These are phyloP conservation scores for Heterobasidion parviporum DNA, from an alignment of 1,284 basidiomycete genomes.

Conservation along the genomic window DNA sequence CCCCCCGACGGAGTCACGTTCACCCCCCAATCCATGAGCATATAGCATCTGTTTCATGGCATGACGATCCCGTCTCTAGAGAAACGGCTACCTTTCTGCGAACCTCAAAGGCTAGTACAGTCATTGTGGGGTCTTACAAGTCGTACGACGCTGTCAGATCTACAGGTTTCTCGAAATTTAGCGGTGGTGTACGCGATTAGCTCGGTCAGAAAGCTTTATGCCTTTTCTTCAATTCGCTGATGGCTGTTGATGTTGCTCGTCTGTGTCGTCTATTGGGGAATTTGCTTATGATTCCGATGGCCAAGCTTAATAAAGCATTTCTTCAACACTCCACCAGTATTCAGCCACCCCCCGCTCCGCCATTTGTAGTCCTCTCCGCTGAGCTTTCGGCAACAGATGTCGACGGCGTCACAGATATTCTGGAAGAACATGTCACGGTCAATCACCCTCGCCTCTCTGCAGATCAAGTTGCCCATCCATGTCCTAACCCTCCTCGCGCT, in stretches of 20 bases:
- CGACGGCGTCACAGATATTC: constrained; percentile 17
- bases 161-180: constrained; percentile 9
- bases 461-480: constrained; percentile 66
- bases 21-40: constrained; percentile 14
- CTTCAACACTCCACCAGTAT: constrained; percentile 77
- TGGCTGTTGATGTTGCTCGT: constrained; percentile 81
- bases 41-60: constrained; percentile 24
- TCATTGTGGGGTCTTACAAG: constrained; percentile 36
- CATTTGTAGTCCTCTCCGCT: constrained; percentile 24
- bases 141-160: constrained; percentile 54
- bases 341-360: constrained; percentile 84
- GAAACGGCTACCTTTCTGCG: constrained; percentile 30
- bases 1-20: neutral
- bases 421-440: constrained; percentile 33
- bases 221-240: constrained; percentile 63
- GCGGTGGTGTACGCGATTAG: constrained; percentile 30
- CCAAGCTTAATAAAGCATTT: constrained; percentile 88
- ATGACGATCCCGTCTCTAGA: constrained; percentile 11
- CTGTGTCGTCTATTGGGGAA: constrained; percentile 86
- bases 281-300: constrained; percentile 97
- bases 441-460: constrained; percentile 49
- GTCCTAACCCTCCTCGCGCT: constrained; percentile 62
- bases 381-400: constrained; percentile 14
- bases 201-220: constrained; percentile 78
- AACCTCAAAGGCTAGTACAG: constrained; percentile 9